Evolutionary conservation across 2,329 filamentous ascomycete species (phyloP), one percentile per base, ranked within the genome.

Genomic region (Endoconidiophora polonica): DNA sequence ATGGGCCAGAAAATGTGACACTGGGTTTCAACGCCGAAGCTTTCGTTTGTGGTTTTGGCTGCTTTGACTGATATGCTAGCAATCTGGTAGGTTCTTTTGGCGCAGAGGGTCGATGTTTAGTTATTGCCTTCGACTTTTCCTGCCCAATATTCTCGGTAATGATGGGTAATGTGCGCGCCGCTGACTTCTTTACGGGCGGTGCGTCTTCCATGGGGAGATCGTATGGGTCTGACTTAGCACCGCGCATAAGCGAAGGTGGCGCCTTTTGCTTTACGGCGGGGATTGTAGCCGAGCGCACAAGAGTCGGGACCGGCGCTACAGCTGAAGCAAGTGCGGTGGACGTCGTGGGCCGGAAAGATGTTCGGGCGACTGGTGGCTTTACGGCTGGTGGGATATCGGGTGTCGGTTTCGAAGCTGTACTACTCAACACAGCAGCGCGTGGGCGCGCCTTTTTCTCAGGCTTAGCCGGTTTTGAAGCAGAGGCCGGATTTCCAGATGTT

Each of bases 401-500:
- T 5, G 29, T 42, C n/a, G 23, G 46, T 23, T 39, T 29, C 22
- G 46, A 36, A 7, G 46, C 4, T 14, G 38, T 36, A 18, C 40
- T 40, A 7, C 18, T 40, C 16, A 53, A 16, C n/a, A 53, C 39
- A 18, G 47, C 14, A 23, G 47, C 38, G 2, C 48, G 47, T 40
- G 47, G 48, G 20, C 52, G 47, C 40, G 46, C 23, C 44, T 53
- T 53, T 12, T 50, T 49, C 1, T 29, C 36, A 24, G 52, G 40
- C 38, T 49, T 50, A 14, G 52, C 20, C 3, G 44, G 9, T 48
- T 54, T 54, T 40, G 53, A 40, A 22, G 58, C 54, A 37, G 57
- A 53, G n/a, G 58, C 44, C 37, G 59, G 43, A 33, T 56, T 55
- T 16, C 50, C 54, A 48, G 54, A 54, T 41, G 57, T 56, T 48